Evolutionary conservation across 305 asterid species (phyloP).

Genomic region (Fraxinus xanthoxyloides): DNA sequence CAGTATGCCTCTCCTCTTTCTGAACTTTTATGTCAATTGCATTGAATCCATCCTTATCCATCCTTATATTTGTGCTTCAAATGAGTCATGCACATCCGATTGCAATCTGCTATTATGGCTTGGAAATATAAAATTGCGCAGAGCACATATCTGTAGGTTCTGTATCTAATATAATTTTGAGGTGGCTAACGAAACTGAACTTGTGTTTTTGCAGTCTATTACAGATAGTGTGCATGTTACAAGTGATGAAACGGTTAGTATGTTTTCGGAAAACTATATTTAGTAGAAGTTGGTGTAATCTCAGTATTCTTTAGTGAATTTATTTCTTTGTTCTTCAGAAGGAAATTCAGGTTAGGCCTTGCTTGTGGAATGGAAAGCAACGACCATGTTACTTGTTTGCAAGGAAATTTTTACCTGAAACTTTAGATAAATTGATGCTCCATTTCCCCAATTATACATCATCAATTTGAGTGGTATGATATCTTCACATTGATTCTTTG

Average conservation of each 20-base stretch:
- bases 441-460: constrained; percentile 78
- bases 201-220: constrained; percentile 42
- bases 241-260: constrained; percentile 39
- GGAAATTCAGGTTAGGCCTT: constrained; percentile 49
- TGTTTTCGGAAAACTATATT: not conserved
- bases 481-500: constrained; percentile 48
- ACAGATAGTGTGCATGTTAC: constrained; percentile 45
- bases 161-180: not conserved
- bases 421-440: constrained; percentile 58
- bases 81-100: not conserved
- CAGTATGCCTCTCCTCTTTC: constrained; percentile 45
- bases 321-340: constrained; percentile 44
- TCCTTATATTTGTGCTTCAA: not conserved
- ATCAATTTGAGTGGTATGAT: constrained; percentile 43
- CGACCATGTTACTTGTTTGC: constrained; percentile 88
- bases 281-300: not conserved
- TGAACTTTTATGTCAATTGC: constrained; percentile 8
- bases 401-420: constrained; percentile 86
- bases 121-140: not conserved
- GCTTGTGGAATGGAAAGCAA: constrained; percentile 80
- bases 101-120: not conserved
- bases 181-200: not conserved
- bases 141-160: not conserved
- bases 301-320: not conserved
- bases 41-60: not conserved